These are phyloP conservation scores for Cercis canadensis DNA, from an alignment of 306 rosid species.

Conservation along the genomic window DNA sequence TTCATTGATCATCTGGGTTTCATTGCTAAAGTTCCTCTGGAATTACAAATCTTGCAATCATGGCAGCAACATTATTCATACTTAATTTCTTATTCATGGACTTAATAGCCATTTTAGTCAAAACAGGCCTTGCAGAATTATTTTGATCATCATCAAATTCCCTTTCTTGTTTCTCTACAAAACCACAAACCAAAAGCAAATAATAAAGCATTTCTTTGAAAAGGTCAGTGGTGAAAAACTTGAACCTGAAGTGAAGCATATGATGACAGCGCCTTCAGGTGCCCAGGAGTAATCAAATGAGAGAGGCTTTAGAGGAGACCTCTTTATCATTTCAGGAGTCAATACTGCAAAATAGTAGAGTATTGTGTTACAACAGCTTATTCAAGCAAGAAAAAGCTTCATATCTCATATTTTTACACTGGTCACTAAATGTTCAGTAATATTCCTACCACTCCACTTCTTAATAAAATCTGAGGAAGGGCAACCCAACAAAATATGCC, in stretches of 20 bases:
- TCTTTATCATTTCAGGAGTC: conserved; percentile 60
- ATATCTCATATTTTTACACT: neutral
- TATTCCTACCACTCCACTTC: conserved; percentile 50
- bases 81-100: conserved; percentile 4
- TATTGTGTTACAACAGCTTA: conserved; percentile 13
- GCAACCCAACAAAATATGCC: conserved; percentile 67
- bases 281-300: conserved; percentile 68
- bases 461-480: conserved; percentile 44
- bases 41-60: conserved; percentile 7
- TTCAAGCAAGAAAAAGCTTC: conserved; percentile 4
- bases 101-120: neutral
- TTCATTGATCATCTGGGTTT: neutral
- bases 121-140: no score
- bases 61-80: conserved; percentile 6
- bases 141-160: neutral
- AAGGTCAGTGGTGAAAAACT: conserved; percentile 33
- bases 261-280: conserved; percentile 61
- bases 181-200: neutral
- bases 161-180: conserved; percentile 4
- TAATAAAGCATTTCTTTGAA: neutral
- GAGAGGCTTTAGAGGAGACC: conserved; percentile 34
- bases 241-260: conserved; percentile 93
- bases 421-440: conserved; percentile 13
- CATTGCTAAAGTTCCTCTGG: neutral
- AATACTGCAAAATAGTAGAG: conserved; percentile 52